Evolutionary conservation across 129 eudicot genomes (phyloP).

Genomic region (Escallonia rubra): DNA sequence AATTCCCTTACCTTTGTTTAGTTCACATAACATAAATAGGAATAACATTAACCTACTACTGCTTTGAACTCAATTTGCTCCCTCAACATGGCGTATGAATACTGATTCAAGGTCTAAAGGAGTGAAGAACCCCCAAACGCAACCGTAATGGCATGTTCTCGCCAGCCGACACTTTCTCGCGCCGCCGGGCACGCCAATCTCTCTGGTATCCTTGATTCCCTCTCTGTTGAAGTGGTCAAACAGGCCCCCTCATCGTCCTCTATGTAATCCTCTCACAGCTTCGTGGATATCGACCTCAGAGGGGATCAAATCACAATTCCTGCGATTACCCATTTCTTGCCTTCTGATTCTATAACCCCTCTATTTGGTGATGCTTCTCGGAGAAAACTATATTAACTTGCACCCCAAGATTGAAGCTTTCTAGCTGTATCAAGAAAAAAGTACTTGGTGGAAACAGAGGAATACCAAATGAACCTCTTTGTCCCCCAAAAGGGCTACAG

Average conservation of each 20-base stretch:
- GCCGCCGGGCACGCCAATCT: slow-evolving; percentile 53
- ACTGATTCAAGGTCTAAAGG: slow-evolving; percentile 74
- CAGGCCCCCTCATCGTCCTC: slow-evolving; percentile 28
- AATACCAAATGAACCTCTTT: no score
- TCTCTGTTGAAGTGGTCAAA: slow-evolving; percentile 61
- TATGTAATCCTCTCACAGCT: slow-evolving; percentile 15
- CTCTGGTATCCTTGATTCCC: slow-evolving; percentile 51
- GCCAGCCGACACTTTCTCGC: slow-evolving; percentile 56
- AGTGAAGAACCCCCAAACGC: slow-evolving; percentile 47
- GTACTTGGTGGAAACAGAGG: no score
- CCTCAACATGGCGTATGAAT: slow-evolving; percentile 39
- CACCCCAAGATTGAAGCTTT: slow-evolving; percentile 1
- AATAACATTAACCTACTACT: no score
- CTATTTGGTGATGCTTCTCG: slow-evolving; percentile 39
- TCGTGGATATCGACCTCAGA: slow-evolving; percentile 34
- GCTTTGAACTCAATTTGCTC: slow-evolving; percentile 22
- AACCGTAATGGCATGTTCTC: slow-evolving; percentile 27
- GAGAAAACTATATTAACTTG: slow-evolving; percentile 39
- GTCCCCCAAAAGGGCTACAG: no score
- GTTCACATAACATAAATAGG: no score
- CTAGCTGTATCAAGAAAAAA: neutral
- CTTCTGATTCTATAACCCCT: slow-evolving; percentile 35
- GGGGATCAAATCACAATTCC: slow-evolving; percentile 48
- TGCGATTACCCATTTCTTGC: slow-evolving; percentile 50
- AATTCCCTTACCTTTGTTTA: no score